These are phyloP conservation scores for Actinomortierella ambigua DNA, from an alignment of 371 early-diverging fungal species.

Conservation along the genomic window DNA sequence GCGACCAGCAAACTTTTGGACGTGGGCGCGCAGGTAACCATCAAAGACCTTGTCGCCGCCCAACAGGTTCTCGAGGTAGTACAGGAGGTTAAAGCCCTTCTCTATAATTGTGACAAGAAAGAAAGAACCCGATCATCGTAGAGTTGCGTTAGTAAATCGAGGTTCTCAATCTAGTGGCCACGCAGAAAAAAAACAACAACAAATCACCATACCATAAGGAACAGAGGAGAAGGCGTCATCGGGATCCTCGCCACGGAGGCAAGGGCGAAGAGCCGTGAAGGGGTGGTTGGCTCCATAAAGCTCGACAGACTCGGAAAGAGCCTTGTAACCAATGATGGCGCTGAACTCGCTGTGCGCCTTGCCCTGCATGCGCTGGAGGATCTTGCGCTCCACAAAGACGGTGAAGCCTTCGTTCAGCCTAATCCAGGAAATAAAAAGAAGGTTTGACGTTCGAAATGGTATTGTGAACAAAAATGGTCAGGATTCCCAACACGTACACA, in stretches of 20 bases:
- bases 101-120: constrained; percentile 48
- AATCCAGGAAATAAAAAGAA: constrained; percentile 21
- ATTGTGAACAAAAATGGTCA: not conserved
- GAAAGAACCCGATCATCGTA: not conserved
- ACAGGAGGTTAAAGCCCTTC: constrained; percentile 94
- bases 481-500: not conserved
- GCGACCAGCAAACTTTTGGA: constrained; percentile 82
- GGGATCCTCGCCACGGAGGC: constrained; percentile 86
- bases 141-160: not conserved
- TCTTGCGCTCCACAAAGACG: constrained; percentile 94
- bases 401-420: constrained; percentile 97
- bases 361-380: constrained; percentile 84
- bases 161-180: not conserved
- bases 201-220: constrained; percentile 76
- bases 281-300: constrained; percentile 77
- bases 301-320: constrained; percentile 78
- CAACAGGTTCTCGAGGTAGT: constrained; percentile 86
- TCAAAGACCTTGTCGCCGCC: constrained; percentile 87
- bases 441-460: too few relatives aligned
- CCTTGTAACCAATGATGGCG: constrained; percentile 86
- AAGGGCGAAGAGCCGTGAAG: constrained; percentile 80
- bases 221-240: constrained; percentile 94
- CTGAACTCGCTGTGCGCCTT: constrained; percentile 85
- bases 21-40: constrained; percentile 85
- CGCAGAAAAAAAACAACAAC: not conserved